Evolutionary conservation across 345 rosid genomes (phyloP).

Genomic region (Jatropha curcas): DNA sequence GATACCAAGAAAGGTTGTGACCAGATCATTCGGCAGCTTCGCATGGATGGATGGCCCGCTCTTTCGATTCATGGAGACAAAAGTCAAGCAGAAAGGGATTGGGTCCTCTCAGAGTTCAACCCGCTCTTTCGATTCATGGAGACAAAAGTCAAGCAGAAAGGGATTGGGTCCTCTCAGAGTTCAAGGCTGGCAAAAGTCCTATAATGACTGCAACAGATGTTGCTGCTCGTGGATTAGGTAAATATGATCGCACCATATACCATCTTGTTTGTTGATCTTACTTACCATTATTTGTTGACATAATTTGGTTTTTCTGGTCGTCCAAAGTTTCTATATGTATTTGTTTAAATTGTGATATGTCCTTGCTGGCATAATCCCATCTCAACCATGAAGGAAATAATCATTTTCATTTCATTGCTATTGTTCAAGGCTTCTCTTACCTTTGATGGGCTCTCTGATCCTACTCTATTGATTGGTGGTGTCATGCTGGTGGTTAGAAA

Average conservation of each 20-base stretch:
- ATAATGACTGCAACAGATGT: conserved; percentile 99
- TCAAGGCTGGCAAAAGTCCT: conserved; percentile 95
- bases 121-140: conserved; percentile 93
- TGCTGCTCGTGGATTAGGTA: conserved; percentile 99
- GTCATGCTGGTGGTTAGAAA: background rate
- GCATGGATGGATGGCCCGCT: conserved; percentile 99
- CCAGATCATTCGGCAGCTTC: conserved; percentile 95
- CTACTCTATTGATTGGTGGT: background rate
- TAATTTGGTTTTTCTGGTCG: background rate
- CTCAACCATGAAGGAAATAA: background rate
- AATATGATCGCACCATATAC: conserved; percentile 1
- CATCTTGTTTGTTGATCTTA: background rate
- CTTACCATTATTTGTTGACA: conserved; percentile 11
- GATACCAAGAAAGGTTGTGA: conserved; percentile 99
- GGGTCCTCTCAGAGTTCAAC: conserved; percentile 99
- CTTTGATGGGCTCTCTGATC: background rate
- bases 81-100: conserved; percentile 99
- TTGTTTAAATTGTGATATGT: background rate
- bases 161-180: conserved; percentile 99
- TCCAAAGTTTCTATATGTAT: background rate
- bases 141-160: conserved; percentile 99
- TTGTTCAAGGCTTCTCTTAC: background rate
- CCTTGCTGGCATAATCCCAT: background rate
- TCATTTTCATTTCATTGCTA: background rate
- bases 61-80: too few relatives aligned